Conservation (phyloP, 306 rosid genomes). For the Trifolium subterraneum region DNA sequence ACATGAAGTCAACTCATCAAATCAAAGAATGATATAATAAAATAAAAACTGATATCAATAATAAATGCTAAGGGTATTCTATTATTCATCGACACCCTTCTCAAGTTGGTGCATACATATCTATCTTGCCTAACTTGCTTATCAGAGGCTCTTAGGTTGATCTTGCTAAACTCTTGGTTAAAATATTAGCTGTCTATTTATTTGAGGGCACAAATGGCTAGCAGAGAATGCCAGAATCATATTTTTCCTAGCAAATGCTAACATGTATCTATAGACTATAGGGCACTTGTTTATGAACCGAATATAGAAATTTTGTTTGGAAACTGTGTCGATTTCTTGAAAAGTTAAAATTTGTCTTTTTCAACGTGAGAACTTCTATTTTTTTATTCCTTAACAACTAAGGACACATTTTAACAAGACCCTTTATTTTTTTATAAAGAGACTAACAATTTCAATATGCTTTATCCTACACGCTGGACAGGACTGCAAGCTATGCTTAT, state of each 20-base stretch:
- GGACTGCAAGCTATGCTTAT: background rate
- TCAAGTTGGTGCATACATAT: background rate
- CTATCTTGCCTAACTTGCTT: background rate
- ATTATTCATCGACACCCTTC: background rate
- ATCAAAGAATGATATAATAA: background rate
- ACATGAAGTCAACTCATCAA: background rate
- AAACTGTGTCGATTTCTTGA: background rate
- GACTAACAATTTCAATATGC: background rate
- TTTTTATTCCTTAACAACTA: background rate
- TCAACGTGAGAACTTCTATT: background rate
- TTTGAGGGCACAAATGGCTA: background rate
- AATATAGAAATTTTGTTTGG: constrained; percentile 3
- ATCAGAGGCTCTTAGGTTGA: background rate
- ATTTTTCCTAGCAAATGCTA: background rate
- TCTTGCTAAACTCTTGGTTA: background rate
- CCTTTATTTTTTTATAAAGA: background rate
- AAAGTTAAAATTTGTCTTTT: background rate
- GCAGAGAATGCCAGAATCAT: background rate
- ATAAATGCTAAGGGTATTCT: background rate
- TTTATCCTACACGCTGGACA: background rate
- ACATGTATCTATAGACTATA: background rate
- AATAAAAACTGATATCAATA: background rate
- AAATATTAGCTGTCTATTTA: background rate
- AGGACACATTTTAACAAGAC: background rate
- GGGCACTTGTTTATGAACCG: background rate